Evolutionary conservation across 2,329 filamentous ascomycete genomes (phyloP).

Genomic region (Thyridium curvatum): DNA sequence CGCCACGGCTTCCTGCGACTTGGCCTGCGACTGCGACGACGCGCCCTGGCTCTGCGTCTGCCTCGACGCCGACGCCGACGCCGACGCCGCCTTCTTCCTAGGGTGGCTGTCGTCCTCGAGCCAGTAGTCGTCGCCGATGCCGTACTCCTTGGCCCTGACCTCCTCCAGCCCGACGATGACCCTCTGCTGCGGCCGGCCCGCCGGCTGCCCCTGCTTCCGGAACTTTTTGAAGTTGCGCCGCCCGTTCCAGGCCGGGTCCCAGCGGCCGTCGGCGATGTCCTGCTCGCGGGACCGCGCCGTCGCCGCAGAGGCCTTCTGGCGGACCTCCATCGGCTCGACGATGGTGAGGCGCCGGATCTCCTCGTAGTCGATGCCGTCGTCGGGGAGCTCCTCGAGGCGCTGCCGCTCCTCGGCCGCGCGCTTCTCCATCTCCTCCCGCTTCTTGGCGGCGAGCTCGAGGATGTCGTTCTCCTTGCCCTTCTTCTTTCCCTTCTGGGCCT

Average conservation of each 20-base stretch:
- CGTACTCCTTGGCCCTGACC: slow-evolving; percentile 64
- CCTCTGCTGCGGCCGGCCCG: slow-evolving; percentile 24
- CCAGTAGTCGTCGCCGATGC: slow-evolving; percentile 74
- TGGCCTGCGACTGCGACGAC: slow-evolving; percentile 2
- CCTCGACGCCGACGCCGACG: slow-evolving; percentile 9
- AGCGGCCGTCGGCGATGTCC: slow-evolving; percentile 52
- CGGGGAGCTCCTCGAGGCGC: slow-evolving; percentile 44
- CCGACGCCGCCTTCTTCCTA: slow-evolving; percentile 14
- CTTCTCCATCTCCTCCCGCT: slow-evolving; percentile 62
- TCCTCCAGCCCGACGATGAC: slow-evolving; percentile 68
- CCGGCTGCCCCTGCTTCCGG: slow-evolving; percentile 46
- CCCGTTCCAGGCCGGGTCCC: slow-evolving; percentile 89
- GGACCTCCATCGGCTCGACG: slow-evolving; percentile 70
- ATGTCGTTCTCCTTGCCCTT: slow-evolving; percentile 50
- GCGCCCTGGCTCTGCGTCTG: slow-evolving; percentile 10
- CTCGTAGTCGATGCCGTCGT: slow-evolving; percentile 61
- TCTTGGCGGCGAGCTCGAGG: slow-evolving; percentile 56
- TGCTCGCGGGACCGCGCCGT: slow-evolving; percentile 35
- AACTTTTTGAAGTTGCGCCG: slow-evolving; percentile 96
- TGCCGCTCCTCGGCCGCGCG: slow-evolving; percentile 46
- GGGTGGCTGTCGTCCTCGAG: slow-evolving; percentile 43
- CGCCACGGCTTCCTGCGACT: not conserved
- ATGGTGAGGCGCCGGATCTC: slow-evolving; percentile 69
- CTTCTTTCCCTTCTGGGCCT: slow-evolving; percentile 44
- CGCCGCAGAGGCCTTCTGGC: slow-evolving; percentile 24